A percentile compares a stretch with the other conserved stretches of the same genome.
Evolutionary conservation across 2,329 filamentous ascomycete genomes (phyloP).

Genomic region (Cordyceps farinosa): DNA sequence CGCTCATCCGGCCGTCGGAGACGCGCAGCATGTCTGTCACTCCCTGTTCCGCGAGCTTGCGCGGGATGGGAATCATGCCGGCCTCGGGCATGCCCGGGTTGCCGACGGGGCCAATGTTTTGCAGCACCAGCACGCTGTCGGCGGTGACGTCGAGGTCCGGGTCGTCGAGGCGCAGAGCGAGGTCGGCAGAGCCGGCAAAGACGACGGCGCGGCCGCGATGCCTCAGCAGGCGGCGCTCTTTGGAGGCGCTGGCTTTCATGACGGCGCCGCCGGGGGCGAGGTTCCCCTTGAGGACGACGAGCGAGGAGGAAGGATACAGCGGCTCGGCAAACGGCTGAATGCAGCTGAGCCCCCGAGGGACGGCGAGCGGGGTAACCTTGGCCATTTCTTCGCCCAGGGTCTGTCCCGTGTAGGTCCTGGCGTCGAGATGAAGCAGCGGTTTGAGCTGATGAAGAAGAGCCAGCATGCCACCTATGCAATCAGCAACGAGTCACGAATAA

Average conservation of each 20-base stretch:
- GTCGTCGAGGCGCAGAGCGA: conserved; percentile 60
- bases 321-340: conserved; percentile 64
- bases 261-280: conserved; percentile 79
- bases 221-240: conserved; percentile 59
- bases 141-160: conserved; percentile 58
- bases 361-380: conserved; percentile 57
- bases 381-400: conserved; percentile 78
- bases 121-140: conserved; percentile 69
- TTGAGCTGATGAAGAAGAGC: conserved; percentile 76
- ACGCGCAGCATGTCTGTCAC: conserved; percentile 78
- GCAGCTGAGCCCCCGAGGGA: conserved; percentile 36
- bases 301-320: conserved; percentile 72
- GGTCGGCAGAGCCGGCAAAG: conserved; percentile 73
- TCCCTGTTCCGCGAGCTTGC: conserved; percentile 71
- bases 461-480: conserved; percentile 64
- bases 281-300: conserved; percentile 80
- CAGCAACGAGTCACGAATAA: background rate
- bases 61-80: conserved; percentile 58
- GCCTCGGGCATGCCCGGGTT: conserved; percentile 94
- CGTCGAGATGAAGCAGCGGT: conserved; percentile 71
- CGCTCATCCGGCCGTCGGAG: conserved; percentile 83
- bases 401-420: conserved; percentile 78
- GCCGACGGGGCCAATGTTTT: conserved; percentile 85
- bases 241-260: conserved; percentile 83
- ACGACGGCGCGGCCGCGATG: conserved; percentile 51